phyloP scores from a whole-genome alignment of 2,329 filamentous ascomycete species.

The Dichotomopilus funicola region DNA sequence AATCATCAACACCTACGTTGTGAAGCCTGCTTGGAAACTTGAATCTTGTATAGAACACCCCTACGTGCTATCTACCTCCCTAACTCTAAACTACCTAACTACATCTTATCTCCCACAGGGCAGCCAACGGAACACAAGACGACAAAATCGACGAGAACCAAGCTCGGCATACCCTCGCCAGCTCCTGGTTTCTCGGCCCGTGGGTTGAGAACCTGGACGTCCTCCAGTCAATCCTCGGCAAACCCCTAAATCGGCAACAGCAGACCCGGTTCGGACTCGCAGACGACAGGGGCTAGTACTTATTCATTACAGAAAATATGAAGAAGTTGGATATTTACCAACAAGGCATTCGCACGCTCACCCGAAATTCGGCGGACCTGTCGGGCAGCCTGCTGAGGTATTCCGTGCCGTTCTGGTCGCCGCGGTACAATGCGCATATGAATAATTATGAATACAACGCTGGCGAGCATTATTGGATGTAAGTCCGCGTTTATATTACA shows the following conservation, averaged over 20 bases:
- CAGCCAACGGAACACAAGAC: too few species aligned
- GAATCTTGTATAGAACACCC: too few species aligned
- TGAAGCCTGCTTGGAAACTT: too few species aligned
- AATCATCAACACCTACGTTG: too few species aligned
- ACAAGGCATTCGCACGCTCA: not conserved
- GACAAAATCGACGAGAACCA: not conserved
- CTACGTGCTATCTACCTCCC: not conserved
- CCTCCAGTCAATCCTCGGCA: conserved; percentile 44
- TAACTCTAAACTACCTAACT: not conserved
- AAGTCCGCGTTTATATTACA: not conserved
- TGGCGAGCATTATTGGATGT: conserved; percentile 37
- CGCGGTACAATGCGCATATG: conserved; percentile 43
- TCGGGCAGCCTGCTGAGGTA: conserved; percentile 23
- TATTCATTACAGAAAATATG: not conserved
- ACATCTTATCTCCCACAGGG: not conserved
- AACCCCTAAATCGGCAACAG: not conserved
- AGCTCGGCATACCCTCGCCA: not conserved
- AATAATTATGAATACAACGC: conserved; percentile 33
- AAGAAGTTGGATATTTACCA: not conserved
- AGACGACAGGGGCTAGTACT: not conserved
- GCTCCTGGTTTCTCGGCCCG: conserved; percentile 18
- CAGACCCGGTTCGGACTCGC: not conserved
- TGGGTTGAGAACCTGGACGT: conserved; percentile 25
- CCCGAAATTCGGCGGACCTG: conserved; percentile 1
- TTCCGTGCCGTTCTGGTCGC: conserved; percentile 41